Evolutionary conservation across 352 stramenopile species (phyloP), one percentile per base, ranked within the genome.

Genomic region (Phytophthora hibernalis): DNA sequence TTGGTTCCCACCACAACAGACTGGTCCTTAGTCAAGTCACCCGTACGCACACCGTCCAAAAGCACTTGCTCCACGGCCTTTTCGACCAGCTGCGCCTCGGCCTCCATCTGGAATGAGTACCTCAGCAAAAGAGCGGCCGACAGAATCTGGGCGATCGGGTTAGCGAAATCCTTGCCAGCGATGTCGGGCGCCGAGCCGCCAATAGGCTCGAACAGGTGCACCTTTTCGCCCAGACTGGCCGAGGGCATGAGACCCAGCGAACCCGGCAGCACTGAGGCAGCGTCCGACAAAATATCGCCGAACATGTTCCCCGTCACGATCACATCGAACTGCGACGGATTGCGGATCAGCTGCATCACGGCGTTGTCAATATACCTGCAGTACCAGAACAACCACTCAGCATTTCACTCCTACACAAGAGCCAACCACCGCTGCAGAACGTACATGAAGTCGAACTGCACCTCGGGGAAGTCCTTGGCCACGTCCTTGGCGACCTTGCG

Each of bases 241-340:
- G 93, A 99, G n/a, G 97, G 97, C 69, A 99, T 97, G 79, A 99
- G 98, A 8, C 98, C 98, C 18, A 99, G 87, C 60, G 94, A 99
- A 37, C 98, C 98, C 11, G 98, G 97, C 33, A 99, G 80, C 87
- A 99, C 98, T 21, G 91, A 98, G 30, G 97, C 97, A 35, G 98
- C 97, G 68, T 99, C 98, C 65, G 94, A 99, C 5, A 99, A 69
- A 70, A 99, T 99, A 79, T 99, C 98, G 49, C 98, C 98, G 79
- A 99, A 99, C 80, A 99, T 98, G 83, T 99, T 99, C 65, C 97
- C 97, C 31, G 93, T 99, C 31, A 98, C 97, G 74, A 99, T 99
- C 44, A 98, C 98, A 76, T 99, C 98, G 69, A 99, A 99, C 84
- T 99, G 97, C 62, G 97, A 99, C 31, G 98, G 98, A 75, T 93